phyloP scores from a whole-genome alignment of 306 rosid species.

The Lithocarpus polystachyus region DNA sequence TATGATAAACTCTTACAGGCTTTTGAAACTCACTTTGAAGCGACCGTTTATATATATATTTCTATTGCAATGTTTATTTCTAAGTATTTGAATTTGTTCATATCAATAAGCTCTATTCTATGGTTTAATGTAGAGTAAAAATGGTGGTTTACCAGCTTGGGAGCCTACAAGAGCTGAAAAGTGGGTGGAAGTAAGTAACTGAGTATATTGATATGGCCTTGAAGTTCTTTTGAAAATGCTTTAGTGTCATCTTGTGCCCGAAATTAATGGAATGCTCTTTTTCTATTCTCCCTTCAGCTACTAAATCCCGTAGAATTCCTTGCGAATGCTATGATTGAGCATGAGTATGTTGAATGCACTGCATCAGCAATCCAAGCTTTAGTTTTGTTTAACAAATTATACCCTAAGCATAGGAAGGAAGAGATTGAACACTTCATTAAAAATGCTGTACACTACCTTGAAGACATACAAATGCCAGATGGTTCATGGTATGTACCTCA shows the following conservation, averaged over 20 bases:
- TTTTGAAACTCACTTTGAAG: too few relatives aligned
- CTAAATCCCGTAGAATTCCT: conserved; percentile 33
- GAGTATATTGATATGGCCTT: not conserved
- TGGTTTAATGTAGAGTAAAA: conserved; percentile 48
- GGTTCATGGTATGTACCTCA: conserved; percentile 33
- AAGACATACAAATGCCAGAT: conserved; percentile 34
- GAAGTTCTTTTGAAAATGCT: not conserved
- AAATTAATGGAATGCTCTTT: not conserved
- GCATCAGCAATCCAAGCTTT: conserved; percentile 45
- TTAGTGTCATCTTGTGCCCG: not conserved
- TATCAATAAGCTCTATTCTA: not conserved
- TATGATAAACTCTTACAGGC: too few relatives aligned
- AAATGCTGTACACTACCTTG: conserved; percentile 31
- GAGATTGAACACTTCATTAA: conserved; percentile 37
- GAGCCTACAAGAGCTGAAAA: conserved; percentile 54
- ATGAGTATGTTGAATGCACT: conserved; percentile 51
- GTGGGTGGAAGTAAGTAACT: conserved; percentile 60
- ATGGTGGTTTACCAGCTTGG: conserved; percentile 81
- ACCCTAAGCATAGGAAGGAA: conserved; percentile 37
- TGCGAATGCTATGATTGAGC: conserved; percentile 31
- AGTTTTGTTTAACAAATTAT: conserved; percentile 34
- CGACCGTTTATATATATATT: too few relatives aligned
- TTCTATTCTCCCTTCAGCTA: not conserved
- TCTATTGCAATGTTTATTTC: not conserved
- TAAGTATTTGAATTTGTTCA: not conserved